Percentiles rank a stretch among this genome's conserved stretches.
Conservation (phyloP, 2,329 filamentous ascomycete genomes). For the Alternaria dauci region DNA sequence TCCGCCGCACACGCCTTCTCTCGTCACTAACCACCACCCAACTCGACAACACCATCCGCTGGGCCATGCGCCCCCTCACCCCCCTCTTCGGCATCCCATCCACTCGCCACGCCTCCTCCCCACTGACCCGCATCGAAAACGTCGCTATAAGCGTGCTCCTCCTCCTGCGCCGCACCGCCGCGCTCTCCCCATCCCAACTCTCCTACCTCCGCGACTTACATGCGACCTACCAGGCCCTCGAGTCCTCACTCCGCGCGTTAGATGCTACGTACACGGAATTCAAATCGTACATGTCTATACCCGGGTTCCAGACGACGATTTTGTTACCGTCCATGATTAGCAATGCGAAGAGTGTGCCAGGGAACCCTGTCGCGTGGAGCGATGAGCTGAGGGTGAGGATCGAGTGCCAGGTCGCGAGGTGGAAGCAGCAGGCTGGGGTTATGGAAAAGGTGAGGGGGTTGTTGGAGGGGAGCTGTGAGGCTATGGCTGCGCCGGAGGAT, state of each 20-base stretch:
- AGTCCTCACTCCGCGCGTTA: slow-evolving; percentile 15
- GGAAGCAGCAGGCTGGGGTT: slow-evolving; percentile 30
- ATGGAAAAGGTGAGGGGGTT: slow-evolving; percentile 30
- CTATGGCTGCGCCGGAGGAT: slow-evolving; percentile 34
- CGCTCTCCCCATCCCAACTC: slow-evolving; percentile 23
- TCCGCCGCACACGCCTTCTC: slow-evolving; percentile 37
- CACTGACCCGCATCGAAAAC: slow-evolving; percentile 28
- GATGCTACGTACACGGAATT: slow-evolving; percentile 21
- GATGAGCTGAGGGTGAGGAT: slow-evolving; percentile 23
- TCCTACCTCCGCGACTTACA: slow-evolving; percentile 29
- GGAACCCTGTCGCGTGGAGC: slow-evolving; percentile 37
- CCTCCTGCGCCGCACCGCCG: slow-evolving; percentile 36
- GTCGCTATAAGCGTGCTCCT: slow-evolving; percentile 28
- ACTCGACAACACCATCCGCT: slow-evolving; percentile 28
- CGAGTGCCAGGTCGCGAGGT: slow-evolving; percentile 30
- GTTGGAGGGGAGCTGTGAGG: slow-evolving; percentile 29
- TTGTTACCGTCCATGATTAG: not conserved
- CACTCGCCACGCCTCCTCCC: slow-evolving; percentile 12
- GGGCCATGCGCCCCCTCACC: slow-evolving; percentile 31
- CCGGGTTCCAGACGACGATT: slow-evolving; percentile 10
- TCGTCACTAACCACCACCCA: slow-evolving; percentile 17
- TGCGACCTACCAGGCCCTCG: slow-evolving; percentile 30
- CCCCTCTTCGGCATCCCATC: slow-evolving; percentile 32
- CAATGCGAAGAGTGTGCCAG: slow-evolving; percentile 9
- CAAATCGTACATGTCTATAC: slow-evolving; percentile 24